A percentile compares a stretch with the other conserved stretches of the same genome.
Conservation (phyloP, 164 flowering plant genomes). For the Berberis thunbergii region DNA sequence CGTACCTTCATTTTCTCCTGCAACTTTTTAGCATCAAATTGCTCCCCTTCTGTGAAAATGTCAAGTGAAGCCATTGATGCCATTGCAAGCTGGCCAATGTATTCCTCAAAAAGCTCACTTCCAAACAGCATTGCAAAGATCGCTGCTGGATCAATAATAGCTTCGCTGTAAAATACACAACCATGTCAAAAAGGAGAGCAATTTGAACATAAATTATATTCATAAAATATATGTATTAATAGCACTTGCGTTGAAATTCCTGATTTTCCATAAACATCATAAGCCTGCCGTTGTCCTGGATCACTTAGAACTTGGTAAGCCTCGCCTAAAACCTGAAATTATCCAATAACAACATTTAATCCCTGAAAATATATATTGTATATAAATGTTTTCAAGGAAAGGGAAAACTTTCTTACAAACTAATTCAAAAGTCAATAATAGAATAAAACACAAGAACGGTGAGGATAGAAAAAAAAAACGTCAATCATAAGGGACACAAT, state of each 20-base stretch:
- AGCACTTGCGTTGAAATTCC: conserved; percentile 83
- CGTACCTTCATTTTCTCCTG: conserved; percentile 93
- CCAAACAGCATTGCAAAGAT: conserved; percentile 98
- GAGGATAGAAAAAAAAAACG: no score
- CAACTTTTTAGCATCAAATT: conserved; percentile 74
- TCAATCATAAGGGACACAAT: no score
- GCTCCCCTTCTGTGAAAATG: conserved; percentile 77
- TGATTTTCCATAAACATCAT: conserved; percentile 83
- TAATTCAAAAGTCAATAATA: no score
- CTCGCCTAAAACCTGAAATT: conserved; percentile 75
- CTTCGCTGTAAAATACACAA: conserved; percentile 21
- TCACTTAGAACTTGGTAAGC: conserved; percentile 97
- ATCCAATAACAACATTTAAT: not conserved
- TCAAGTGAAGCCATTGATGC: conserved; percentile 98
- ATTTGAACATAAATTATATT: not conserved
- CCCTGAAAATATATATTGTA: not conserved
- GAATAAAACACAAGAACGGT: no score
- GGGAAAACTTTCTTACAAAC: no score
- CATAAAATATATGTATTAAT: not conserved
- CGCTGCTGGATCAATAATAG: conserved; percentile 97
- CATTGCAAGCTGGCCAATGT: conserved; percentile 98
- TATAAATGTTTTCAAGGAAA: no score
- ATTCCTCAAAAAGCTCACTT: conserved; percentile 97
- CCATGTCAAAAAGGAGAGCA: conserved; percentile 17
- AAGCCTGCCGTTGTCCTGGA: conserved; percentile 81